These are phyloP conservation scores for Massarina eburnea DNA, from an alignment of 2,329 filamentous ascomycete species.

Conservation along the genomic window DNA sequence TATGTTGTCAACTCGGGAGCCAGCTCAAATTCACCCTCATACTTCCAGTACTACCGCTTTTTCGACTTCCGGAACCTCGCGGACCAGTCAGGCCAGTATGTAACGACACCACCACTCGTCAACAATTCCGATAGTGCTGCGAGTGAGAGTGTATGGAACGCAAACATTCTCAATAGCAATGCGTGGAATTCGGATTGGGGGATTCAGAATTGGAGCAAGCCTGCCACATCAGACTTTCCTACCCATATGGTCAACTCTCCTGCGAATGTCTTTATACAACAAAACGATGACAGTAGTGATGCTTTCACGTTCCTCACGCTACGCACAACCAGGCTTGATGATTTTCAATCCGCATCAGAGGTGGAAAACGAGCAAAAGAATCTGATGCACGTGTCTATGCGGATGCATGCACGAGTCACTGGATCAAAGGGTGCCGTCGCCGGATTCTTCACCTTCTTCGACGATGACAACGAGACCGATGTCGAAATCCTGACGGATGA, in stretches of 20 bases:
- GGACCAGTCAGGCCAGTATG: conserved; percentile 28
- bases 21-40: conserved; percentile 39
- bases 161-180: conserved; percentile 43
- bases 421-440: conserved; percentile 52
- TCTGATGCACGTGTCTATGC: conserved; percentile 51
- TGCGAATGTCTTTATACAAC: conserved; percentile 50
- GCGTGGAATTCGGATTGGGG: conserved; percentile 41
- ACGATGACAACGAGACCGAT: conserved; percentile 53
- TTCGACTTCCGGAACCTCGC: conserved; percentile 54
- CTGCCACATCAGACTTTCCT: conserved; percentile 40
- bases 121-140: conserved; percentile 25
- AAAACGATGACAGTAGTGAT: conserved; percentile 26
- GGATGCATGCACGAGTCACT: conserved; percentile 49
- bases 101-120: conserved; percentile 24
- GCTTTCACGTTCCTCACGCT: conserved; percentile 49
- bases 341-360: conserved; percentile 52
- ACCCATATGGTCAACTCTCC: conserved; percentile 50
- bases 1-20: conserved; percentile 50
- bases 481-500: conserved; percentile 57
- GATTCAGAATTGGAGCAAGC: conserved; percentile 51
- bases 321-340: conserved; percentile 47
- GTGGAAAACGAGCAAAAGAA: conserved; percentile 50
- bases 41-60: conserved; percentile 55
- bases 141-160: conserved; percentile 29
- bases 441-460: conserved; percentile 59